These are phyloP conservation scores for Aspergillus sp. DNA, from an alignment of 2,329 filamentous ascomycete species.

Conservation along the genomic window DNA sequence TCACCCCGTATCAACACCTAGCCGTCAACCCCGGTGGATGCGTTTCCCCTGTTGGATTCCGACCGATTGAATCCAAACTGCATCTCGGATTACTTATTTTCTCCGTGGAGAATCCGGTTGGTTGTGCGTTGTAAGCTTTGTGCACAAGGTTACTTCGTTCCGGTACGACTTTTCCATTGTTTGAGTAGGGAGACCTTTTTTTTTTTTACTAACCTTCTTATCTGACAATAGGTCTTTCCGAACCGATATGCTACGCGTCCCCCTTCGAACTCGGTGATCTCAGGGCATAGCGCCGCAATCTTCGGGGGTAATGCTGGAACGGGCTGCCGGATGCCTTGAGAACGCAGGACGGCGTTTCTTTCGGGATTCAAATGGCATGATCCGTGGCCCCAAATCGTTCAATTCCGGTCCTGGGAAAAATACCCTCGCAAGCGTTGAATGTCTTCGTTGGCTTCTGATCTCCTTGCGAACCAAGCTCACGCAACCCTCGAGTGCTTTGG, in stretches of 20 bases:
- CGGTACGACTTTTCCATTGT: conserved; percentile 7
- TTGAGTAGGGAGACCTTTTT: conserved; percentile 4
- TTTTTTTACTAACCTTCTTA: conserved; percentile 2
- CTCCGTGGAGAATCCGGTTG: neutral
- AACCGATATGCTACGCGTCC: conserved; percentile 29
- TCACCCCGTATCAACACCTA: conserved; percentile 14
- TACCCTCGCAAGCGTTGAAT: conserved; percentile 28
- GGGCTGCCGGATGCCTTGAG: conserved; percentile 51
- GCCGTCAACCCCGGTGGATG: conserved; percentile 1
- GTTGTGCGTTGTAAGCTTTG: conserved; percentile 9
- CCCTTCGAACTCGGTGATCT: conserved; percentile 23
- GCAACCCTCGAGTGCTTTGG: conserved; percentile 16
- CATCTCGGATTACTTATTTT: neutral
- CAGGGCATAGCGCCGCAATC: conserved; percentile 27
- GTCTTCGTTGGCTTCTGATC: conserved; percentile 34
- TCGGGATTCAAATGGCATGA: conserved; percentile 38
- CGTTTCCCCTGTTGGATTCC: neutral
- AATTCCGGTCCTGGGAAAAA: conserved; percentile 38
- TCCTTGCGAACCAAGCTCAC: conserved; percentile 26
- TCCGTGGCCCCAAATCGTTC: conserved; percentile 37
- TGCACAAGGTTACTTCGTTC: conserved; percentile 8
- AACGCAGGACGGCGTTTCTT: conserved; percentile 49
- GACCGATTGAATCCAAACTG: neutral
- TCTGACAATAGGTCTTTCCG: neutral
- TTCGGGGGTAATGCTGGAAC: conserved; percentile 52